These are phyloP conservation scores for Drechmeria coniospora DNA, from an alignment of 2,329 filamentous ascomycete genomes.

Conservation along the genomic window DNA sequence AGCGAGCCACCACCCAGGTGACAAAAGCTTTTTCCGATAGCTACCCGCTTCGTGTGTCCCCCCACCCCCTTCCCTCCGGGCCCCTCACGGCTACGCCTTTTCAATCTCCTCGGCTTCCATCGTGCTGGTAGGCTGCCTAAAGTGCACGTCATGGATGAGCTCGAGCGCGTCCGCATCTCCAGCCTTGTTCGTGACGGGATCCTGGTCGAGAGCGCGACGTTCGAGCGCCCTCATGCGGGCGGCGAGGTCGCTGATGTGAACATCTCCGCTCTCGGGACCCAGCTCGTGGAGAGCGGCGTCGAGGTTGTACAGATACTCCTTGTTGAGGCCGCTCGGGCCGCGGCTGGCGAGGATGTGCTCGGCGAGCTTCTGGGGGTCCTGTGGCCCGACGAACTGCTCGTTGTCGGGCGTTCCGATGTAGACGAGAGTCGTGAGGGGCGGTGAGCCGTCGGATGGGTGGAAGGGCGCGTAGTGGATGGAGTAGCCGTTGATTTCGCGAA, in stretches of 20 bases:
- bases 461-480: constrained; percentile 85
- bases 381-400: constrained; percentile 76
- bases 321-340: constrained; percentile 80
- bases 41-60: no score
- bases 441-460: constrained; percentile 29
- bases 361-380: constrained; percentile 64
- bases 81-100: constrained; percentile 5
- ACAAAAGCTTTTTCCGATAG: constrained; percentile 3
- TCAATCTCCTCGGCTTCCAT: constrained; percentile 16
- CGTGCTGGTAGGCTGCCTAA: constrained; percentile 11
- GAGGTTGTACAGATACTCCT: constrained; percentile 73
- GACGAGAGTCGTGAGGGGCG: constrained; percentile 46
- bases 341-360: constrained; percentile 61
- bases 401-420: constrained; percentile 94
- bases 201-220: no score
- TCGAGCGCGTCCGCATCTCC: no score
- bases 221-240: constrained; percentile 49
- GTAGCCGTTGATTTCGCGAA: constrained; percentile 95
- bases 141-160: constrained; percentile 8
- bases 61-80: not conserved
- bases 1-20: not conserved
- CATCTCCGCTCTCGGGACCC: constrained; percentile 62
- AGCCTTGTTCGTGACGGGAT: no score
- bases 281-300: constrained; percentile 60
- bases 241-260: constrained; percentile 73